A percentile compares a stretch with the other conserved stretches of the same genome.
These are phyloP conservation scores for Diplosphaera chodatii DNA, from an alignment of 139 green algal genomes.

Conservation along the genomic window DNA sequence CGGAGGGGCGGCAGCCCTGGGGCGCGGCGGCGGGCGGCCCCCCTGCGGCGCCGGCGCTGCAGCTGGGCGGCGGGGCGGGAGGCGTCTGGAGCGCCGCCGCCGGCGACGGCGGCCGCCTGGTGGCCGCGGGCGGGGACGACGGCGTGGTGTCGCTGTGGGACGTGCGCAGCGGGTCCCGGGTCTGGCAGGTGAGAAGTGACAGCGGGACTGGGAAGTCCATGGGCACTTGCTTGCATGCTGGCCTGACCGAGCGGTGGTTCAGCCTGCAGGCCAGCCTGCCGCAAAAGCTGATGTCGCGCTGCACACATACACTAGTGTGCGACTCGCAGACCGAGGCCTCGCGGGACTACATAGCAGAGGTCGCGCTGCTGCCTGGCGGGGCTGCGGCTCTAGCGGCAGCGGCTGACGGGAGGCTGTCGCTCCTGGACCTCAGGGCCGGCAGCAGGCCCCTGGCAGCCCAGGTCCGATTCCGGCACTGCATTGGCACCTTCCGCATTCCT, in stretches of 20 bases:
- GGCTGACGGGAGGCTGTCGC: conserved; percentile 39
- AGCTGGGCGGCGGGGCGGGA: conserved; percentile 40
- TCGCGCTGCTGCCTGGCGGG: conserved; percentile 33
- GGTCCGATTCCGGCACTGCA: too few species aligned
- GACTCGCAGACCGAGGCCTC: conserved; percentile 20
- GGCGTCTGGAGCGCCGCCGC: conserved; percentile 46
- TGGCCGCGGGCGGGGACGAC: conserved; percentile 65
- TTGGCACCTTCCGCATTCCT: too few species aligned
- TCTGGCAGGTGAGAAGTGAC: conserved; percentile 13
- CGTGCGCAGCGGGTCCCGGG: conserved; percentile 18
- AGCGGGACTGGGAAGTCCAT: too few species aligned
- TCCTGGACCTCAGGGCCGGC: conserved; percentile 39
- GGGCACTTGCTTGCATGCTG: too few species aligned
- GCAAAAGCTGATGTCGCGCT: too few species aligned
- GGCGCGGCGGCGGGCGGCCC: conserved; percentile 1
- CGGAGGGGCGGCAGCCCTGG: conserved; percentile 64
- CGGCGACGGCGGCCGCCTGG: conserved; percentile 10
- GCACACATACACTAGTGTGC: neutral
- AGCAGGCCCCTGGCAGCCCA: conserved; percentile 4
- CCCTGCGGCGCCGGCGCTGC: conserved; percentile 9
- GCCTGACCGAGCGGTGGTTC: too few species aligned
- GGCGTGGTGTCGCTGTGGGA: conserved; percentile 56
- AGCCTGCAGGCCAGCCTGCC: too few species aligned
- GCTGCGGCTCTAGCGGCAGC: conserved; percentile 29
- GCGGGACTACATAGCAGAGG: conserved; percentile 57